Base-by-base conservation (phyloP, 495 filamentous ascomycete species). In the Evansstolkia leycettana region DNA sequence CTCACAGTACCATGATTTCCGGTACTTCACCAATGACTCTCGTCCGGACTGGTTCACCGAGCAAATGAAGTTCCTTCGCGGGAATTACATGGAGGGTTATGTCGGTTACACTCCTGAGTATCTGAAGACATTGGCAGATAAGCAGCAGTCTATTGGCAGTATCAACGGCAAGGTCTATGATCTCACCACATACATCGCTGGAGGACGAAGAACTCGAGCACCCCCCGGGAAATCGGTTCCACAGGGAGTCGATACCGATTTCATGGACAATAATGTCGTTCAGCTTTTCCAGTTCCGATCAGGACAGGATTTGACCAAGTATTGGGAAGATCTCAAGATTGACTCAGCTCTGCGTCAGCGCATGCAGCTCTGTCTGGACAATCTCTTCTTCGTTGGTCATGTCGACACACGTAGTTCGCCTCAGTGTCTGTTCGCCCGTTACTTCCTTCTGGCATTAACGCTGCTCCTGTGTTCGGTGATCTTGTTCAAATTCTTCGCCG, bases 401-500 rank as follows among this genome's bases (percentile, higher is more conserved):
- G 67, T 92, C 14, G 90, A 99, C 54, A 96, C 90, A 13, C 72
- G 90, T 59, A 86, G 88, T 52, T 94, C 88, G 2, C 55, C 75
- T 15, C 71, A 75, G 41, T 99, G 90, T 64, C 67, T 77, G 44
- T 95, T 99, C 48, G 76, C 90, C 28, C 78, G 80, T 31, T 99
- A 95, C 51, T 76, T 99, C 39, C 70, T 96, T 28, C 78, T 99
- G 23, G 80, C 82, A n/a, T 78, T 96, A 33, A 87, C 89, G 2
- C 72, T 84, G 50, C 45, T 96, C 42, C 67, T 99, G 23, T 77
- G 76, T 47, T 54, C 65, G 27, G 79, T 99, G 42, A 87, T 99
- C 45, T 66, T 72, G 10, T 92, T 95, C 76, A 99, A 96, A 55
- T 99, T 99, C 68, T 70, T 95, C 39, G 90, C 90, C 8, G 90